A percentile compares a stretch with the other conserved stretches of the same genome.
Conservation (phyloP, 2,329 filamentous ascomycete genomes). For the Alternaria postmessia region DNA sequence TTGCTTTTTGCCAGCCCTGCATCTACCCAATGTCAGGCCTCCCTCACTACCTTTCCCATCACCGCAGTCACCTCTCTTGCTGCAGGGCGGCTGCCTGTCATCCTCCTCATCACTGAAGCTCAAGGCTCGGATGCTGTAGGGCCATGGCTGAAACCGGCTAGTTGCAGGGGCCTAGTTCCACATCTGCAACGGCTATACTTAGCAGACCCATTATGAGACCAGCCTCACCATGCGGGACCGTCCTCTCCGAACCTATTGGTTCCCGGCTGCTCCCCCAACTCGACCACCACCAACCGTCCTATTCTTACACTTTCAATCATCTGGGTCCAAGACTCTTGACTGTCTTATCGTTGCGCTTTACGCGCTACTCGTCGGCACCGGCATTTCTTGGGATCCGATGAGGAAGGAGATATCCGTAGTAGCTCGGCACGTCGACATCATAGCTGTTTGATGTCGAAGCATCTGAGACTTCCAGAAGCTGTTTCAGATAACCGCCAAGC, state of each 20-base stretch:
- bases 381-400: background rate
- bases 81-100: conserved; percentile 10
- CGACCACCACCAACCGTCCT: conserved; percentile 12
- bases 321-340: background rate
- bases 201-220: conserved; percentile 36
- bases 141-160: conserved; percentile 44
- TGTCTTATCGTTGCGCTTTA: conserved; percentile 9
- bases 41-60: conserved; percentile 3
- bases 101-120: conserved; percentile 6
- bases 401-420: background rate
- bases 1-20: conserved; percentile 5
- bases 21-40: conserved; percentile 6
- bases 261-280: conserved; percentile 12
- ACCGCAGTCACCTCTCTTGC: background rate
- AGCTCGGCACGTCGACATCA: conserved; percentile 7
- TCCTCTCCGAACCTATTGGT: conserved; percentile 39
- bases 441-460: conserved; percentile 24
- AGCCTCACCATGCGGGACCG: conserved; percentile 34
- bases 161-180: conserved; percentile 46
- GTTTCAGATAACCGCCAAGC: conserved; percentile 28
- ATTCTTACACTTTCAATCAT: background rate
- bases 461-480: conserved; percentile 33
- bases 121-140: conserved; percentile 34
- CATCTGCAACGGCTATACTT: conserved; percentile 48
- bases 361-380: conserved; percentile 1